These are phyloP conservation scores for Pseudogymnoascus sp. DNA, from an alignment of 2,329 filamentous ascomycete genomes.

Conservation along the genomic window DNA sequence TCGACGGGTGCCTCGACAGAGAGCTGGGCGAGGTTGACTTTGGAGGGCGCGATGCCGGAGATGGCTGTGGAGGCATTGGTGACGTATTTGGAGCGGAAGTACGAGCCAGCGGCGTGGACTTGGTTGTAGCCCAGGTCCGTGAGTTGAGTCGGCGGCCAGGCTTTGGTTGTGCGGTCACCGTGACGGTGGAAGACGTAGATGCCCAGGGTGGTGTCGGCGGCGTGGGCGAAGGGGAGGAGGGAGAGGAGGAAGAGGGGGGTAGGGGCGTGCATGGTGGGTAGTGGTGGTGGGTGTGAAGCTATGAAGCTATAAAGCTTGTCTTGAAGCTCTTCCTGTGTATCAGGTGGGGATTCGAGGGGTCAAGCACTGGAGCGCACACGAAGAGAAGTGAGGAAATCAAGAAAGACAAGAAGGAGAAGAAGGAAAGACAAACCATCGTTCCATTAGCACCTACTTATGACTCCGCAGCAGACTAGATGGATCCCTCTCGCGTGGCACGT, in stretches of 20 bases:
- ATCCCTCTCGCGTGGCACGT: not conserved
- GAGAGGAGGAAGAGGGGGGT: constrained; percentile 36
- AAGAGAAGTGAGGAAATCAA: not conserved
- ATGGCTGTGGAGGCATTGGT: constrained; percentile 51
- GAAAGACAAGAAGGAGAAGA: not conserved
- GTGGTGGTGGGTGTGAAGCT: not conserved
- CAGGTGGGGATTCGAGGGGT: not conserved
- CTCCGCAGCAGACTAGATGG: not conserved
- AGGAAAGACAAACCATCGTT: not conserved
- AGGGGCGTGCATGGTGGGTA: constrained; percentile 8
- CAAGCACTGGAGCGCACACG: not conserved
- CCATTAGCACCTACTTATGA: not conserved
- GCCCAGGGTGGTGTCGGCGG: constrained; percentile 46
- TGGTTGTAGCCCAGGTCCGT: constrained; percentile 75
- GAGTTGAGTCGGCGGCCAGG: constrained; percentile 61
- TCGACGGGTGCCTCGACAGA: constrained; percentile 66
- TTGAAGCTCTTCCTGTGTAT: not conserved
- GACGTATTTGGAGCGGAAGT: constrained; percentile 73
- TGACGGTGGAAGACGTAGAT: constrained; percentile 85
- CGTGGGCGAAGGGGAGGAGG: constrained; percentile 30
- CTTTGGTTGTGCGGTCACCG: constrained; percentile 79
- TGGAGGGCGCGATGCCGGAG: constrained; percentile 55
- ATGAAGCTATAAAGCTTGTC: not conserved
- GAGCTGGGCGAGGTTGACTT: constrained; percentile 65
- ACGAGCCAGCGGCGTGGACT: constrained; percentile 64